These are phyloP conservation scores for Nepenthes mirabilis DNA, from an alignment of 148 eudicot genomes.

Conservation along the genomic window DNA sequence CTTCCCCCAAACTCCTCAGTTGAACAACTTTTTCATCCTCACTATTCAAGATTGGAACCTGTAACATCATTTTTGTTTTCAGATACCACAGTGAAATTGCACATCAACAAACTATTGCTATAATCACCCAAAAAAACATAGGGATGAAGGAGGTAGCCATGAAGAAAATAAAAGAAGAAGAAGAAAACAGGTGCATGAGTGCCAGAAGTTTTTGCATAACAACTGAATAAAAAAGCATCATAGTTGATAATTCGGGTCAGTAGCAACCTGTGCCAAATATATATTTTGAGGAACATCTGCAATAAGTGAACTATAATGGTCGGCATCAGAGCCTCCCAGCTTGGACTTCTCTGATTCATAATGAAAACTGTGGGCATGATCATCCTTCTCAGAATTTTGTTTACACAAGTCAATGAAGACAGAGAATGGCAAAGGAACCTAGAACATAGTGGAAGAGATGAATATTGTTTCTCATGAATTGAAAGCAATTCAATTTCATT, in stretches of 20 bases:
- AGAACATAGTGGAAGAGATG: conserved; percentile 1
- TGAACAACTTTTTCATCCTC: conserved; percentile 69
- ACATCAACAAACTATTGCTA: background rate
- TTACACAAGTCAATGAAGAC: conserved; percentile 66
- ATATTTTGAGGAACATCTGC: conserved; percentile 48
- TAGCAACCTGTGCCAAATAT: conserved; percentile 77
- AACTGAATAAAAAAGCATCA: background rate
- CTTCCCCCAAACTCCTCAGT: conserved; percentile 49
- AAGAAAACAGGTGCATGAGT: conserved; percentile 1
- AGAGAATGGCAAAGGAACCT: conserved; percentile 79
- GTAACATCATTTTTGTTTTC: conserved; percentile 1
- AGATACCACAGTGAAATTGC: conserved; percentile 1
- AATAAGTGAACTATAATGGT: conserved; percentile 17
- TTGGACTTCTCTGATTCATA: conserved; percentile 24
- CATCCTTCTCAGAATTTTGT: conserved; percentile 16
- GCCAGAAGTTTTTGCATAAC: background rate
- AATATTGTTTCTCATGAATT: conserved; percentile 1
- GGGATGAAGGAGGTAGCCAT: background rate
- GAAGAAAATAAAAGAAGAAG: background rate
- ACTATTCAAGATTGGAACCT: conserved; percentile 67
- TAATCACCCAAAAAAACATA: background rate
- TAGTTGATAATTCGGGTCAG: background rate
- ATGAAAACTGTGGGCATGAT: conserved; percentile 12
- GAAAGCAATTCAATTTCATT: conserved; percentile 1
- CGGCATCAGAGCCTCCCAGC: conserved; percentile 11